Evolutionary conservation across 2,329 filamentous ascomycete genomes (phyloP).

Genomic region (Colletotrichum plurivorum): DNA sequence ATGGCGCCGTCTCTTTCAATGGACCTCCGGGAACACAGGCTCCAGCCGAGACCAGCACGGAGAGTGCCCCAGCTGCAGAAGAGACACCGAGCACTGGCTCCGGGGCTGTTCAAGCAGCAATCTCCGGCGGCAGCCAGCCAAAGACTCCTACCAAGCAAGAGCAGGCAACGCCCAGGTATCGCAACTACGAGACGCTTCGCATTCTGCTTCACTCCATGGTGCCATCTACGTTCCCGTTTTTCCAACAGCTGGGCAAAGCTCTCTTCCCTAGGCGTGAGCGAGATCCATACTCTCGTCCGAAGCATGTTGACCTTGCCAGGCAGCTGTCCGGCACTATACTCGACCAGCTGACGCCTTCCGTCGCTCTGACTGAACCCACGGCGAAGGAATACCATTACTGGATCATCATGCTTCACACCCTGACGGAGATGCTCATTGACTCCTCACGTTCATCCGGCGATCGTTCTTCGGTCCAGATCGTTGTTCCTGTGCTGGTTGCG

Average conservation of each 20-base stretch:
- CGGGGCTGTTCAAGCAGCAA: conserved; percentile 43
- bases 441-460: conserved; percentile 60
- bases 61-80: conserved; percentile 50
- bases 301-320: conserved; percentile 70
- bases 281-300: conserved; percentile 71
- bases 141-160: conserved; percentile 61
- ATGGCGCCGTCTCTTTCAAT: conserved; percentile 25
- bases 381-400: conserved; percentile 83
- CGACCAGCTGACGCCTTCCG: conserved; percentile 71
- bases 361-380: conserved; percentile 61
- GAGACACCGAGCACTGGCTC: conserved; percentile 48
- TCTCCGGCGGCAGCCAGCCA: conserved; percentile 38
- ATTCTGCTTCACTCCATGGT: conserved; percentile 85
- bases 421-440: conserved; percentile 86
- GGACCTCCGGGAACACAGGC: conserved; percentile 12
- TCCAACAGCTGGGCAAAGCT: conserved; percentile 87
- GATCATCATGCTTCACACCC: conserved; percentile 83
- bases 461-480: conserved; percentile 66
- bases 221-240: conserved; percentile 84
- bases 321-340: conserved; percentile 81
- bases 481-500: conserved; percentile 84
- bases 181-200: conserved; percentile 84
- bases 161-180: conserved; percentile 60
- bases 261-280: conserved; percentile 81
- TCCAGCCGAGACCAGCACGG: conserved; percentile 45